Percentiles rank a stretch among this genome's conserved stretches.
Evolutionary conservation across 495 filamentous ascomycete species (phyloP).

Genomic region (Podospora pseudocomata): DNA sequence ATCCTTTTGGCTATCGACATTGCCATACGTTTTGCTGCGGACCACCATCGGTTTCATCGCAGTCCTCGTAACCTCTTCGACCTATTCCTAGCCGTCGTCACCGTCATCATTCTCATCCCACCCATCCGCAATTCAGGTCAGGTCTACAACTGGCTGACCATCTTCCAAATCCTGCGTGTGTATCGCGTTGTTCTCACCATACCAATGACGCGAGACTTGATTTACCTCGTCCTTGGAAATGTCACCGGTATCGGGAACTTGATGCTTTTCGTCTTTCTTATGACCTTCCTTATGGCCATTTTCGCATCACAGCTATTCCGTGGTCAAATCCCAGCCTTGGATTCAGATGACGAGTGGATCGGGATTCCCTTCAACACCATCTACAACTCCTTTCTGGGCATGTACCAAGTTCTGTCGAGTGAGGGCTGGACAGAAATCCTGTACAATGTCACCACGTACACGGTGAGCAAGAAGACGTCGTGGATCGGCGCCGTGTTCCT

Average conservation of each 20-base stretch:
- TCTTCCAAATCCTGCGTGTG: slow-evolving; percentile 89
- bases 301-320: slow-evolving; percentile 93
- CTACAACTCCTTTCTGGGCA: slow-evolving; percentile 92
- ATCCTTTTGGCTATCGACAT: slow-evolving; percentile 81
- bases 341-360: slow-evolving; percentile 54
- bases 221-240: slow-evolving; percentile 85
- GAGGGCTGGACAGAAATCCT: slow-evolving; percentile 92
- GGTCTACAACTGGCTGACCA: slow-evolving; percentile 80
- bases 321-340: slow-evolving; percentile 64
- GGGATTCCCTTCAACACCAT: slow-evolving; percentile 80
- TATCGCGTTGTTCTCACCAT: slow-evolving; percentile 91
- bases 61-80: slow-evolving; percentile 75
- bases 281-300: slow-evolving; percentile 89
- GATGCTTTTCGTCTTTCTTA: slow-evolving; percentile 92
- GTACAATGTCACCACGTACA: slow-evolving; percentile 73
- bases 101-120: slow-evolving; percentile 82
- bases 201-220: slow-evolving; percentile 77
- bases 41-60: slow-evolving; percentile 75
- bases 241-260: slow-evolving; percentile 89
- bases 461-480: slow-evolving; percentile 58
- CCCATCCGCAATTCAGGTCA: slow-evolving; percentile 70
- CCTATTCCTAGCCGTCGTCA: slow-evolving; percentile 71
- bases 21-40: slow-evolving; percentile 65
- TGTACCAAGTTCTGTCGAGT: slow-evolving; percentile 98
- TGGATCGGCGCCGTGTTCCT: slow-evolving; percentile 95